These are phyloP conservation scores for Rhododendron kiyosumense DNA, from an alignment of 148 eudicot species.

Conservation along the genomic window DNA sequence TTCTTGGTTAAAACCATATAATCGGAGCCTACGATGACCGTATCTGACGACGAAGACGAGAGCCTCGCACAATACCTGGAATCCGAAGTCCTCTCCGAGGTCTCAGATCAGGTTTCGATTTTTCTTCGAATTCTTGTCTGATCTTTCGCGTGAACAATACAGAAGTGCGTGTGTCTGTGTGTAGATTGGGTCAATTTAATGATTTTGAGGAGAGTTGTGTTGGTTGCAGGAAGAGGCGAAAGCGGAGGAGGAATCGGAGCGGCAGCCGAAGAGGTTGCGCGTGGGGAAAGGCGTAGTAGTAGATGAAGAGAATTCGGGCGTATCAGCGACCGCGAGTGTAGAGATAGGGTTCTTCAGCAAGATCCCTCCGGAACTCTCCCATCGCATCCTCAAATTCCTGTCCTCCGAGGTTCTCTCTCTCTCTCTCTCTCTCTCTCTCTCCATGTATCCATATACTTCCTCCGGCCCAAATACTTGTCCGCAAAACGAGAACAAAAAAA, in stretches of 20 bases:
- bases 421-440: too few relatives aligned
- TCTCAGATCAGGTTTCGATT: constrained; percentile 62
- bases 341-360: constrained; percentile 65
- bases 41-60: constrained; percentile 75
- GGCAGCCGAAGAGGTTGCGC: constrained; percentile 50
- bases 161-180: not conserved
- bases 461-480: too few relatives aligned
- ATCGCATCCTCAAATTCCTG: constrained; percentile 78
- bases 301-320: constrained; percentile 13
- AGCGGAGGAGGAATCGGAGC: constrained; percentile 11
- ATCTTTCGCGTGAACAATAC: not conserved
- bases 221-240: constrained; percentile 33
- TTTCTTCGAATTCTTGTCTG: not conserved
- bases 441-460: not conserved
- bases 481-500: too few relatives aligned
- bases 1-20: not conserved
- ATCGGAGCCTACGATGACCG: constrained; percentile 23
- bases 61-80: constrained; percentile 81
- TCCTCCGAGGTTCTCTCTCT: constrained; percentile 80
- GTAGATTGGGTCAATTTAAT: not conserved
- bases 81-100: constrained; percentile 71
- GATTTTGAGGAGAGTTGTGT: not conserved
- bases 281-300: constrained; percentile 24
- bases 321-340: constrained; percentile 27
- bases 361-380: constrained; percentile 82